A percentile compares a stretch with the other conserved stretches of the same genome.
These are phyloP conservation scores for Penicillium samsonianum DNA, from an alignment of 495 filamentous ascomycete genomes.

Conservation along the genomic window DNA sequence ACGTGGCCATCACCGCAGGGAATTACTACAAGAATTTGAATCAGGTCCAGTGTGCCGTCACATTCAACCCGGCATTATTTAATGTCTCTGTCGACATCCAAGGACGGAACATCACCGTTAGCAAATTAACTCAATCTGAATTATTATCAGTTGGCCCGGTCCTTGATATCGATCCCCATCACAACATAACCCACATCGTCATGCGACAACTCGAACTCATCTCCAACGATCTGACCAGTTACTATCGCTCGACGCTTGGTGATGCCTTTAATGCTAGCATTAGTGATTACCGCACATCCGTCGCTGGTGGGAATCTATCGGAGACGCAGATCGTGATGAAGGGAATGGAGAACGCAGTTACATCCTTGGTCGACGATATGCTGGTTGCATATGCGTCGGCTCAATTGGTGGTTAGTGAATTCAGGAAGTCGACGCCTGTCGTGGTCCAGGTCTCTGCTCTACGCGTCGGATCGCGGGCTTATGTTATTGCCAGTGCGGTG, in stretches of 20 bases:
- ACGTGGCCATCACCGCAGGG: slow-evolving; percentile 27
- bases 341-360: slow-evolving; percentile 34
- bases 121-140: no score
- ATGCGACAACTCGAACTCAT: slow-evolving; percentile 32
- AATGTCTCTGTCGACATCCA: slow-evolving; percentile 31
- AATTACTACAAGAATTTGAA: slow-evolving; percentile 28
- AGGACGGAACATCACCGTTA: slow-evolving; percentile 32
- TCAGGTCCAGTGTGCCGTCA: slow-evolving; percentile 32
- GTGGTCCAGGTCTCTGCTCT: slow-evolving; percentile 21
- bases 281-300: slow-evolving; percentile 21
- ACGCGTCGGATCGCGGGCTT: slow-evolving; percentile 25
- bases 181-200: slow-evolving; percentile 28
- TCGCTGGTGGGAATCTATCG: slow-evolving; percentile 6
- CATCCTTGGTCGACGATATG: slow-evolving; percentile 36
- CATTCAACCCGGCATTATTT: slow-evolving; percentile 31
- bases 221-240: slow-evolving; percentile 32
- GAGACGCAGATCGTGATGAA: slow-evolving; percentile 26
- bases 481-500: slow-evolving; percentile 32
- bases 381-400: slow-evolving; percentile 33
- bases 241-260: slow-evolving; percentile 34
- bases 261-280: slow-evolving; percentile 36
- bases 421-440: slow-evolving; percentile 12
- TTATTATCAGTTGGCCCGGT: background rate
- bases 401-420: slow-evolving; percentile 33
- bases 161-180: slow-evolving; percentile 30